phyloP scores from a whole-genome alignment of 768 basidiomycete genomes.

The Boletellus ananiceps region DNA sequence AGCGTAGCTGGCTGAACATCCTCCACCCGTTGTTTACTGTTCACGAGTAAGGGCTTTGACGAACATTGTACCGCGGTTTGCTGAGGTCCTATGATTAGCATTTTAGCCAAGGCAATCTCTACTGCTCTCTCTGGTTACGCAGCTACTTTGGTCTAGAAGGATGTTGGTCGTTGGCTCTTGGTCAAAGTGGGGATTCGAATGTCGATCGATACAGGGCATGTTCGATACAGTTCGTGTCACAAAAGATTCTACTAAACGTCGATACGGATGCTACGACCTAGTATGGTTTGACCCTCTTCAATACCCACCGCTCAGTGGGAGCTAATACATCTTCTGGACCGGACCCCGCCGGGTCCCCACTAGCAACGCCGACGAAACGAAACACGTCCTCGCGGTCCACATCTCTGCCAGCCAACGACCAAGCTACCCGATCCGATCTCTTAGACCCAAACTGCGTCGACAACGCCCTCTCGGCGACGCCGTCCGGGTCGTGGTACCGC shows the following conservation, averaged over 20 bases:
- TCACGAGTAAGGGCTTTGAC: constrained; percentile 44
- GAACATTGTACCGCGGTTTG: not conserved
- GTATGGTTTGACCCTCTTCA: constrained; percentile 8
- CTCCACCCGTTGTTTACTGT: constrained; percentile 61
- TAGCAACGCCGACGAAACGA: constrained; percentile 2
- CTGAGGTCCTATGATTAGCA: constrained; percentile 28
- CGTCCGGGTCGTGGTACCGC: not conserved
- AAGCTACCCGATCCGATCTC: not conserved
- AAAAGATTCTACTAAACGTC: no score
- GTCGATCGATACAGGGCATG: not conserved
- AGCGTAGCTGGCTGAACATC: constrained; percentile 52
- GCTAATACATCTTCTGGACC: not conserved
- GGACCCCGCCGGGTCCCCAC: not conserved
- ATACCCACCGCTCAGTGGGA: constrained; percentile 5
- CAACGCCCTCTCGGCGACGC: not conserved
- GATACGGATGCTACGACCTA: not conserved
- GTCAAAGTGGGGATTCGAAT: not conserved
- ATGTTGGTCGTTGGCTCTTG: not conserved
- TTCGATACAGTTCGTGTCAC: no score
- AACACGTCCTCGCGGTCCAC: constrained; percentile 10
- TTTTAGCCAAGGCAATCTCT: constrained; percentile 49
- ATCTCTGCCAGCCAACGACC: constrained; percentile 15
- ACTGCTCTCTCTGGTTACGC: constrained; percentile 38
- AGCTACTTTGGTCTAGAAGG: constrained; percentile 5
- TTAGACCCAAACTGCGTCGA: not conserved